Base-by-base conservation (phyloP, 1,284 basidiomycete species). In the Heliocybe sulcata region DNA sequence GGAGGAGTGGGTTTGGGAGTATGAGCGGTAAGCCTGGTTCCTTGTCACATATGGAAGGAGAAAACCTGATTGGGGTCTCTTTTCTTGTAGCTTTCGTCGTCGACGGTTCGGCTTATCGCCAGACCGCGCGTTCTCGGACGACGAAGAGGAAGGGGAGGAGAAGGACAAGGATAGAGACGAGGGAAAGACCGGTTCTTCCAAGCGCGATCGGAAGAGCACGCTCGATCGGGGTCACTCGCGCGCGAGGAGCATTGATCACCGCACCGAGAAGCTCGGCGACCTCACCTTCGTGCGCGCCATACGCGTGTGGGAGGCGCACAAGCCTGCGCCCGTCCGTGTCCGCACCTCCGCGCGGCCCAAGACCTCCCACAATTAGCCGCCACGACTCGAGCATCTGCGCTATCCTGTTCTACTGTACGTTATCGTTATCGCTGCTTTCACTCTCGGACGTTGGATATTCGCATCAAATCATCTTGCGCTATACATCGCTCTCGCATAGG, bases 1-100 rank as follows among this genome's bases (percentile, higher is more conserved):
- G 45, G 71, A 77, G 14, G 76, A 83, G 29, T 65, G 73, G 11
- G 61, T 88, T 11, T 87, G 83, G 81, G 77, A 82, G 38, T 90
- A 89, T 61, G 84, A 87, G 58, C 76, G 77, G 86, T 87, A 66
- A 56, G 81, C 57, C 56, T 52, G 50, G 47, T 23, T 22, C 35
- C 33, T 54, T 26, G 22, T 58, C 23, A 25, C 6, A 11, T 56
- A 47, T 54, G 55, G 54, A 56, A 38, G n/a, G n/a, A n/a, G n/a
- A n/a, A n/a, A n/a, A n/a, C n/a, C n/a, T n/a, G n/a, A n/a, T n/a
- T n/a, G n/a, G n/a, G n/a, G n/a, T n/a, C n/a, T n/a, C n/a, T n/a
- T 53, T 50, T 23, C 20, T 38, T 50, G 23, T 57, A 85, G 84
- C 56, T 86, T 85, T 69, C 78, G 78, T 51, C 77, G 82, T 52